A percentile compares a stretch with the other conserved stretches of the same genome.
phyloP scores from a whole-genome alignment of 495 filamentous ascomycete species.

The Baudoinia panamericana region DNA sequence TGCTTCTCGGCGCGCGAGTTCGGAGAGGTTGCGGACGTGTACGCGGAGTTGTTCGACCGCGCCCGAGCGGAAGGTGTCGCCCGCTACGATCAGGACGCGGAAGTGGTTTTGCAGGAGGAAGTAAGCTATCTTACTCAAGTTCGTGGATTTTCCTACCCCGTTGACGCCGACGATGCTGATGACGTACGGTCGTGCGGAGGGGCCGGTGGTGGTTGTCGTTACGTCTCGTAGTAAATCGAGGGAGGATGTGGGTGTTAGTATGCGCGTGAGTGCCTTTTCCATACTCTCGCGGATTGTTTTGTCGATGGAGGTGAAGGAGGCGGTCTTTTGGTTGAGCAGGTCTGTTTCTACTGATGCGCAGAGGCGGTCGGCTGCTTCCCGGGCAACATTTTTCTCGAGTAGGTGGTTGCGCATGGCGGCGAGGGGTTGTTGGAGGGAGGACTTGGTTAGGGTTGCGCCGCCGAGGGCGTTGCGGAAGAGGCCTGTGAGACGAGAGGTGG shows the following conservation, averaged over 20 bases:
- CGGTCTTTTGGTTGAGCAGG: constrained; percentile 81
- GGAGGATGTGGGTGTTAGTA: constrained; percentile 88
- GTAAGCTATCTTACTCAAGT: constrained; percentile 90
- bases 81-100: constrained; percentile 87
- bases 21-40: constrained; percentile 79
- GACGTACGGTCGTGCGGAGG: constrained; percentile 64
- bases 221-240: constrained; percentile 91
- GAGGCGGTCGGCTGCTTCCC: constrained; percentile 81
- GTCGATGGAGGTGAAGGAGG: constrained; percentile 78
- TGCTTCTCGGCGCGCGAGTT: constrained; percentile 67
- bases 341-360: constrained; percentile 85
- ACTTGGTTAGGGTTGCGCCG: constrained; percentile 76
- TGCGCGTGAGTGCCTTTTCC: constrained; percentile 81
- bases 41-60: constrained; percentile 95
- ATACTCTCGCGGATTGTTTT: constrained; percentile 68
- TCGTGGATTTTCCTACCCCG: constrained; percentile 94
- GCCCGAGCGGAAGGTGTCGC: constrained; percentile 93
- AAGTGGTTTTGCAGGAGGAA: constrained; percentile 95
- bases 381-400: constrained; percentile 88
- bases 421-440: constrained; percentile 79
- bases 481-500: constrained; percentile 65
- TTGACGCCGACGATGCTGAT: constrained; percentile 98
- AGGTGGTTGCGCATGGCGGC: constrained; percentile 94
- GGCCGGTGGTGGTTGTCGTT: constrained; percentile 56
- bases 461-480: constrained; percentile 91